Evolutionary conservation across 768 basidiomycete species (phyloP), one percentile per base, ranked within the genome.

Genomic region (Cystobasidium onofrii): DNA sequence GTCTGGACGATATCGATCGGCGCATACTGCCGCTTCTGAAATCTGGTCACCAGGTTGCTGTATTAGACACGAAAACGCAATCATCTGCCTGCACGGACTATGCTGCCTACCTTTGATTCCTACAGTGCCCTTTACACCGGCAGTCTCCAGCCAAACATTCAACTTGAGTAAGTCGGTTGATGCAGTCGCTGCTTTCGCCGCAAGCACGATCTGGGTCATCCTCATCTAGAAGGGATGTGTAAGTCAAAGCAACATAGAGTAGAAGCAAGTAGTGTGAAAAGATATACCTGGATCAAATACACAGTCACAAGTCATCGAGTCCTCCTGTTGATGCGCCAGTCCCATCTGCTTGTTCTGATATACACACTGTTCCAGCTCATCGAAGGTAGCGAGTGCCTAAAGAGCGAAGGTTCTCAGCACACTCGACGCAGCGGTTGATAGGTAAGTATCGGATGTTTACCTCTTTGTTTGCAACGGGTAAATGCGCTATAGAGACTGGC

Each of bases 281-380:
- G 27, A 89, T 90, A 84, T 81, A 95, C 92, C 88, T 80, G 85
- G 86, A 73, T 89, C 87, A 81, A 87, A 95, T 74, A 82, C 83
- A 82, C 96, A 99, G 80, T 99, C 96, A 84, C 96, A 99, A 27
- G 88, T 87, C 89, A 93, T 91, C 82, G 91, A 90, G 83, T 98
- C 96, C 79, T 89, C 85, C 67, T 88, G 85, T 83, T 95, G 91
- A 79, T 89, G 87, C 66, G 90, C 91, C 78, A 87, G 86, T n/a
- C 95, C 95, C 70, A 97, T 83, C 34, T 88, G 85, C 80, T 87
- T 88, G 82, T 88, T 88, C 84, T 95, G 92, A 81, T 96, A 96
- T 78, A 87, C 88, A 81, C 92, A 95, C 79, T 83, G 85, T 75
- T 81, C 77, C 78, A 97, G 87, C 82, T 90, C 86, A 75, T 81